Evolutionary conservation across 2,329 filamentous ascomycete species (phyloP).

Genomic region (Shiraia sp.): DNA sequence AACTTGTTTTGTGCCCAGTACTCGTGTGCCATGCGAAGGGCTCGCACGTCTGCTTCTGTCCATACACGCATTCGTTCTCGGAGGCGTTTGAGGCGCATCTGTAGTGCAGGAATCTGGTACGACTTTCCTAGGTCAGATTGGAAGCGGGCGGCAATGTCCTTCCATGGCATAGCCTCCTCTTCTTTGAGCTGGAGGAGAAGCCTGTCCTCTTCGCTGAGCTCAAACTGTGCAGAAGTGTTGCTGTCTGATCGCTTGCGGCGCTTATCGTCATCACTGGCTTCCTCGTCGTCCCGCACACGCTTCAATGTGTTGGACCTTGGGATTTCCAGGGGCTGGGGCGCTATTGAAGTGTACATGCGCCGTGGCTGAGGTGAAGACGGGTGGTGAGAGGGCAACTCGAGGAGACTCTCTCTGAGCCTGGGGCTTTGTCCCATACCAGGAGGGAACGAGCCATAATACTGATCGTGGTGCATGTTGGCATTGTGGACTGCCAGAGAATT

Average conservation of each 20-base stretch:
- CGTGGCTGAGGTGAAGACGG: conserved; percentile 45
- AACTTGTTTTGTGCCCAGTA: conserved; percentile 59
- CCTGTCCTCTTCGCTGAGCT: conserved; percentile 56
- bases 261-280: conserved; percentile 35
- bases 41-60: conserved; percentile 56
- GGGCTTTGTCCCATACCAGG: conserved; percentile 31
- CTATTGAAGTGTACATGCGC: conserved; percentile 49
- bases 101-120: conserved; percentile 56
- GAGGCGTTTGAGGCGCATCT: conserved; percentile 59
- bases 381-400: conserved; percentile 29
- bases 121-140: conserved; percentile 53
- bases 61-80: conserved; percentile 56
- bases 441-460: conserved; percentile 35
- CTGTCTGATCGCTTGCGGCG: conserved; percentile 49
- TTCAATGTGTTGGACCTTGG: conserved; percentile 40
- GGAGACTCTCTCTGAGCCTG: conserved; percentile 38
- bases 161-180: conserved; percentile 58
- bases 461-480: conserved; percentile 28
- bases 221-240: conserved; percentile 37
- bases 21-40: conserved; percentile 55
- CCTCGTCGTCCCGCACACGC: conserved; percentile 45
- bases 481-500: conserved; percentile 47
- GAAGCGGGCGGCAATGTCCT: conserved; percentile 57
- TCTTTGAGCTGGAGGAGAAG: conserved; percentile 57
- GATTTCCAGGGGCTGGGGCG: conserved; percentile 46